Base-by-base conservation (phyloP, 2,329 filamentous ascomycete species). In the Ophiostoma sp. region DNA sequence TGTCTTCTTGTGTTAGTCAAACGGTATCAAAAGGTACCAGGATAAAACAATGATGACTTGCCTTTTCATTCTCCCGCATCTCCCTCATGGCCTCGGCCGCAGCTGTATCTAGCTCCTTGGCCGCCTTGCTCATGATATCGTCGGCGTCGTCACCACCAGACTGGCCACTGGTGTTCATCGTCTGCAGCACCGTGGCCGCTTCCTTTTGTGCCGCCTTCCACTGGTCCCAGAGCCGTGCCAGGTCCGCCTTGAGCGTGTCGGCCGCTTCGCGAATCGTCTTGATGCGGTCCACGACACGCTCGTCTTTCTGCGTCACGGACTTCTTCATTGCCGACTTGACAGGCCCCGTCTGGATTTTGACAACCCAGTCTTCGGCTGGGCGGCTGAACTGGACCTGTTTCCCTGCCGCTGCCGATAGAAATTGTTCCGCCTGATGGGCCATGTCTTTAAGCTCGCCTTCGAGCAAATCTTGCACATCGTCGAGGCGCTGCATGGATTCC, bases 141-240 rank as follows among this genome's bases (percentile, higher is more conserved):
- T 48, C 67, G 35, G 17, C 1, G 33, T 48, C 7, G 31, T n/a
- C 20, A 4, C n/a, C 5, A 27, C n/a, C 5, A 5, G 52, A 15
- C n/a, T 7, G 35, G 20, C 4, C 41, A 4, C 62, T 33, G 11
- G 15, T 44, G 4, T 1, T 31, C 27, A 4, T 68, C 52, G 3
- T 36, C 60, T 36, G 60, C 10, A 73, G 41, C 2, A 76, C 74
- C 72, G 79, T 78, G 23, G 80, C 76, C 1, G 78, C 76, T 13
- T 80, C 79, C 2, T 83, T 81, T n/a, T 82, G 81, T 10, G 81
- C 79, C 27, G 72, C 71, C 36, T 70, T 82, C 79, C 71, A 83
- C 76, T 75, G 72, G 5, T 70, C 36, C 75, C 74, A 76, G 4
- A 75, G 68, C 8, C 35, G 57, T 6, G 52, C 67, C 5, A 75